Evolutionary conservation across 1,284 basidiomycete genomes (phyloP).

Genomic region (Cryptococcus amylolentus): DNA sequence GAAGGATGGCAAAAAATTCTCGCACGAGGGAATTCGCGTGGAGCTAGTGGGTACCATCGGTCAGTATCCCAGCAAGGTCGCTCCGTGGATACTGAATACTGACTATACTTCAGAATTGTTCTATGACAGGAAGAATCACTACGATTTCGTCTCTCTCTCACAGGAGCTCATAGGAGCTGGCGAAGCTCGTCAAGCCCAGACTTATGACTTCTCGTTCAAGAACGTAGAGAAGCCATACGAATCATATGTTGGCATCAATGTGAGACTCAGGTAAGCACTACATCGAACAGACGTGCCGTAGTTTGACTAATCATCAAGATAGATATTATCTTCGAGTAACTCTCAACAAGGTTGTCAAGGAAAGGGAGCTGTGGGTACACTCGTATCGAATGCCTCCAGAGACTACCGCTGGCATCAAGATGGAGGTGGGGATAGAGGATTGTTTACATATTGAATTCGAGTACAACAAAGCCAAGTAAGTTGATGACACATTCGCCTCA

Average conservation of each 20-base stretch:
- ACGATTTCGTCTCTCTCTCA: constrained; percentile 92
- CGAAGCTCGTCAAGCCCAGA: constrained; percentile 90
- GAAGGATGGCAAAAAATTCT: constrained; percentile 89
- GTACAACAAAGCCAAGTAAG: constrained; percentile 98
- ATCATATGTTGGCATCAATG: constrained; percentile 96
- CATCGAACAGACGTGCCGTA: not conserved
- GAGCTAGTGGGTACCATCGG: constrained; percentile 97
- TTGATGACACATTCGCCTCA: constrained; percentile 8
- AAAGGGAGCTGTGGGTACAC: constrained; percentile 95
- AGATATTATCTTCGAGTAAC: constrained; percentile 94
- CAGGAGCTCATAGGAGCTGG: constrained; percentile 92
- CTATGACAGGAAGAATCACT: constrained; percentile 81
- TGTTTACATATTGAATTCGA: constrained; percentile 99
- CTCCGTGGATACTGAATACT: not conserved
- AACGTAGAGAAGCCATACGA: constrained; percentile 99
- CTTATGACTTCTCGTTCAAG: constrained; percentile 95
- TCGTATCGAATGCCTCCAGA: constrained; percentile 98
- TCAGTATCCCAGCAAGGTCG: constrained; percentile 47
- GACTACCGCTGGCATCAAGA: constrained; percentile 95
- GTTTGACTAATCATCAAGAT: not conserved
- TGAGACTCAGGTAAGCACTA: constrained; percentile 75
- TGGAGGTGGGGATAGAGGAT: constrained; percentile 99
- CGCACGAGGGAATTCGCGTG: constrained; percentile 96
- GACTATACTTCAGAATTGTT: constrained; percentile 68
- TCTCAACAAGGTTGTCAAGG: constrained; percentile 81